Conservation (phyloP, 1,284 basidiomycete species). For the Phenoliferia sp. region DNA sequence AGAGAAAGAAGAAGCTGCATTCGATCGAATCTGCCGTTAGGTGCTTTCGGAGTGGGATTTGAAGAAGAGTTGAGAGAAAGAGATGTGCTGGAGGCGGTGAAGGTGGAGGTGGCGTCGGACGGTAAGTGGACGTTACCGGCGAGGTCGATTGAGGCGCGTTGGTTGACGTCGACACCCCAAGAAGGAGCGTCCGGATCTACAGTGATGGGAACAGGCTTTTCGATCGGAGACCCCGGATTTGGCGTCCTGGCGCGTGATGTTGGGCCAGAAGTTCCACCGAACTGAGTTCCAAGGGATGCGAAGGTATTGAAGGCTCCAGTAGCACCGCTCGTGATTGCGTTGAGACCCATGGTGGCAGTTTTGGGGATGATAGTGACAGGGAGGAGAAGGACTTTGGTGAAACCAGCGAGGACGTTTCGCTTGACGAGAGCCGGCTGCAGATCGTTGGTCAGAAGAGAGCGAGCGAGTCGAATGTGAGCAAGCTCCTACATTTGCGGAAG, state of each 20-base stretch:
- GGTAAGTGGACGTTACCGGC: background rate
- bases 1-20: slow-evolving; percentile 84
- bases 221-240: background rate
- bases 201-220: background rate
- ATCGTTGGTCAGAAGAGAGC: background rate
- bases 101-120: slow-evolving; percentile 9
- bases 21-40: slow-evolving; percentile 23
- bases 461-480: background rate
- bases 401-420: slow-evolving; percentile 83
- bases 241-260: background rate
- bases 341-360: slow-evolving; percentile 67
- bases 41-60: slow-evolving; percentile 7
- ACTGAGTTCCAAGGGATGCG: slow-evolving; percentile 14
- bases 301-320: slow-evolving; percentile 70
- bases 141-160: slow-evolving; percentile 9
- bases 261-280: background rate
- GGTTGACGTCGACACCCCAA: slow-evolving; percentile 13
- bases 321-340: slow-evolving; percentile 58
- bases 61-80: slow-evolving; percentile 7
- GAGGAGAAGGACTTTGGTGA: slow-evolving; percentile 80
- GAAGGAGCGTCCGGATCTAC: background rate
- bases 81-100: background rate
- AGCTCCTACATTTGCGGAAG: slow-evolving; percentile 58
- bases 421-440: slow-evolving; percentile 74
- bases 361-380: slow-evolving; percentile 95